These are phyloP conservation scores for Phyllosticta capitalensis DNA, from an alignment of 2,329 filamentous ascomycete genomes.

Conservation along the genomic window DNA sequence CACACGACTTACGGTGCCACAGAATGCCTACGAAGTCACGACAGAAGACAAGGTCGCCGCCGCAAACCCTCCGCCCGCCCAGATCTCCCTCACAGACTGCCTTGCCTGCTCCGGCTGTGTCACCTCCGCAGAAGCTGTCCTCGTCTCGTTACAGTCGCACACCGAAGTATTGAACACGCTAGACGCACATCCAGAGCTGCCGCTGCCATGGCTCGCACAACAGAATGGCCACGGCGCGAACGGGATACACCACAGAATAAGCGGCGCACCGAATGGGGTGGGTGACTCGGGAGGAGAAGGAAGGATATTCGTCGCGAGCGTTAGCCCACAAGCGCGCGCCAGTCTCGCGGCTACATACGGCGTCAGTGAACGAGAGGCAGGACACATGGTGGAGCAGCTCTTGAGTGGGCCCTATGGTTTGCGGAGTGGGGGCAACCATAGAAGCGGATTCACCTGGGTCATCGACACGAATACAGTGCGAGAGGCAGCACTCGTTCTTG, in stretches of 20 bases:
- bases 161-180: conserved; percentile 78
- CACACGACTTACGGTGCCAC: conserved; percentile 5
- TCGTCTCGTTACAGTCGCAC: conserved; percentile 90
- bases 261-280: conserved; percentile 12
- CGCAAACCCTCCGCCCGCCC: conserved; percentile 57
- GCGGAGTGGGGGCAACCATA: conserved; percentile 57
- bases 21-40: conserved; percentile 73
- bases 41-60: conserved; percentile 68
- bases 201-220: conserved; percentile 21
- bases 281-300: conserved; percentile 32
- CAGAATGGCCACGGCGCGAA: conserved; percentile 16
- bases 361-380: conserved; percentile 62
- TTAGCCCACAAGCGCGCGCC: conserved; percentile 84
- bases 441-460: conserved; percentile 78
- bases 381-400: conserved; percentile 73
- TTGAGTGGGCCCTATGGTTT: conserved; percentile 63
- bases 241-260: conserved; percentile 15
- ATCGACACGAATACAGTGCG: conserved; percentile 80
- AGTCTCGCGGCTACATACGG: conserved; percentile 79
- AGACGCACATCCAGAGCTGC: conserved; percentile 48
- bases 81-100: conserved; percentile 95
- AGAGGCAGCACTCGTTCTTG: conserved; percentile 66
- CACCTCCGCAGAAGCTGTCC: conserved; percentile 92
- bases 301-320: conserved; percentile 80
- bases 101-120: conserved; percentile 96